Evolutionary conservation across 805 yeast genomes (phyloP).

Genomic region (Monosporozyma servazzii): DNA sequence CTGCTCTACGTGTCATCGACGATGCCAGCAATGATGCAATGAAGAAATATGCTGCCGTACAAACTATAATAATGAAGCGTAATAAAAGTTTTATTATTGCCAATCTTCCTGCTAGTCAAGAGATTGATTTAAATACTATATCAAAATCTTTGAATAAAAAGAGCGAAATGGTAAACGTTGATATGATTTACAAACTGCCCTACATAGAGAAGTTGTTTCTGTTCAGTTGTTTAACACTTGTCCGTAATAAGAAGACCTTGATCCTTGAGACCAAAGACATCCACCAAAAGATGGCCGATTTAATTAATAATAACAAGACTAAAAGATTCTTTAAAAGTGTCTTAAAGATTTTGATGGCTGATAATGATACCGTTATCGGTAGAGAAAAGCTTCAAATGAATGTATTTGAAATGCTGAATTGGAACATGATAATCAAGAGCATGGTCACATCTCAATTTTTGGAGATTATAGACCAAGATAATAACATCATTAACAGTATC

Average conservation of each 20-base stretch:
- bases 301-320: not conserved
- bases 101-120: slow-evolving; percentile 31
- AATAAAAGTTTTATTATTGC: not conserved
- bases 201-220: not conserved
- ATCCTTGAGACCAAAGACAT: not conserved
- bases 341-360: not conserved
- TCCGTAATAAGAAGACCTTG: not conserved
- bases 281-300: not conserved
- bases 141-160: slow-evolving; percentile 70
- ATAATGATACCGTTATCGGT: not conserved
- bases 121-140: slow-evolving; percentile 62
- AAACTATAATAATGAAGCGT: not conserved
- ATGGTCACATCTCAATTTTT: not conserved
- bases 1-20: slow-evolving; percentile 10
- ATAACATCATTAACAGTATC: not conserved
- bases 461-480: not conserved
- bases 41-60: slow-evolving; percentile 13
- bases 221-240: not conserved
- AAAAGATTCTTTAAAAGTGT: not conserved
- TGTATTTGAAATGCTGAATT: not conserved
- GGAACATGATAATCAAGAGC: not conserved
- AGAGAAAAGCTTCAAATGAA: not conserved
- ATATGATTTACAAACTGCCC: not conserved
- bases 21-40: slow-evolving; percentile 7
- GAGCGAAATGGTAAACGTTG: slow-evolving; percentile 31